These are phyloP conservation scores for Metschnikowia rubicola DNA, from an alignment of 805 yeast genomes.

Conservation along the genomic window DNA sequence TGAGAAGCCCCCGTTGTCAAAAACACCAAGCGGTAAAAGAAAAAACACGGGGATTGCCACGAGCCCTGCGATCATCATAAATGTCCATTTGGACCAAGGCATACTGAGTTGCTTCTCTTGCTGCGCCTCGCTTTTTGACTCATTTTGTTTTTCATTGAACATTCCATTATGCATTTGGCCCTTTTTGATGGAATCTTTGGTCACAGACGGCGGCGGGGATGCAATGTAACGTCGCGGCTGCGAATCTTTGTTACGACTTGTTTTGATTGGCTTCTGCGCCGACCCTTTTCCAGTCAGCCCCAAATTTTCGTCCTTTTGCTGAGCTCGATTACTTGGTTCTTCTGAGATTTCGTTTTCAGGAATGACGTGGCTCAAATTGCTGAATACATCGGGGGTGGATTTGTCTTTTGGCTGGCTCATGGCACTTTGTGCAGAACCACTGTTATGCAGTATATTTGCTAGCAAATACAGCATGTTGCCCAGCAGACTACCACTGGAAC, in stretches of 20 bases:
- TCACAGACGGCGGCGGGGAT: conserved; percentile 12
- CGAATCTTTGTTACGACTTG: not conserved
- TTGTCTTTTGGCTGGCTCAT: not conserved
- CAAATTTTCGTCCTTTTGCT: no score
- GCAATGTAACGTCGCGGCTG: not conserved
- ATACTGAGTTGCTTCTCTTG: not conserved
- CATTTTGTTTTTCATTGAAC: conserved; percentile 2
- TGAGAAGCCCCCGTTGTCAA: conserved; percentile 26
- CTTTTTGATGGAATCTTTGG: conserved; percentile 12
- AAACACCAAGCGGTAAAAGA: conserved; percentile 31
- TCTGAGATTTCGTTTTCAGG: not conserved
- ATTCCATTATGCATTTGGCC: conserved; percentile 3
- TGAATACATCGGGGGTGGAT: conserved; percentile 4
- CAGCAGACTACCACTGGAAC: conserved; percentile 1
- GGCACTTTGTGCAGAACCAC: conserved; percentile 3
- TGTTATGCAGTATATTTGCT: conserved; percentile 1
- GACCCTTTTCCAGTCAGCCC: no score
- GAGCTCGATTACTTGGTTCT: not conserved
- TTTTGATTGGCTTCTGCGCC: no score
- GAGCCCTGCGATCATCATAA: conserved; percentile 31
- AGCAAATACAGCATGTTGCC: not conserved
- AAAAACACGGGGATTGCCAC: conserved; percentile 39
- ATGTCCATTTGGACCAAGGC: conserved; percentile 20
- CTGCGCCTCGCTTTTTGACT: not conserved
- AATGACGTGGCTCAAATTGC: not conserved